Base-by-base conservation (phyloP, 768 basidiomycete species). In the Gloeostereum incarnatum region DNA sequence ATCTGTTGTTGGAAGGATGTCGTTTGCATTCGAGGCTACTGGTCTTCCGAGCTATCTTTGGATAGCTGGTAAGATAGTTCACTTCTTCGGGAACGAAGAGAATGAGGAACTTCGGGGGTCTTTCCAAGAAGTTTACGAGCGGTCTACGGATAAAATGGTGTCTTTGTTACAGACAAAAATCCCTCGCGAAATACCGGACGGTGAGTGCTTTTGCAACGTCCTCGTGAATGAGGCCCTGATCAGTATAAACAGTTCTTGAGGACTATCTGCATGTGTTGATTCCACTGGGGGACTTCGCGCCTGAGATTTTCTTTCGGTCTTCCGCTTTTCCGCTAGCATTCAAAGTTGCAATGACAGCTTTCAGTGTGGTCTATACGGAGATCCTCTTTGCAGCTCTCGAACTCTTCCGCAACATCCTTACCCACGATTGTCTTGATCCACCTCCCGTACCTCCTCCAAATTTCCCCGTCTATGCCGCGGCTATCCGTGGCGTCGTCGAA, bases 31-130 rank as follows among this genome's bases (percentile, higher is more conserved):
- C 52, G 86, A 89, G 49, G 59, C 65, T 7, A 88, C 85, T 7
- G 86, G 84, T 0, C 78, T 80, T 51, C 73, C 93, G 8, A 82
- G 85, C 46, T 98, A 89, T 59, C 57, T 98, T 16, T 99, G 96
- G 96, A 87, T 98, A 42, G 81, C 78, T 21, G 86, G 90, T 31
- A 97, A 97, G 59, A 58, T 87, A 19, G 70, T 89, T n/a, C 67
- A 68, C 22, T 71, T 75, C 46, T 96, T 85, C 52, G 89, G 84
- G 13, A 66, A 77, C 32, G 76, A 78, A 40, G 69, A 75, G 24
- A 69, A 81, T 44, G 51, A 66, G 4, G 53, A 58, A 31, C 51
- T 96, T 20, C 73, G 74, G 23, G 58, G 51, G 5, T 62, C 82
- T 5, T 72, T 90, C 45, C 62, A 67, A 39, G 67, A 69, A 14